phyloP scores from a whole-genome alignment of 163 green algal species.

The Scenedesmus sp. region DNA sequence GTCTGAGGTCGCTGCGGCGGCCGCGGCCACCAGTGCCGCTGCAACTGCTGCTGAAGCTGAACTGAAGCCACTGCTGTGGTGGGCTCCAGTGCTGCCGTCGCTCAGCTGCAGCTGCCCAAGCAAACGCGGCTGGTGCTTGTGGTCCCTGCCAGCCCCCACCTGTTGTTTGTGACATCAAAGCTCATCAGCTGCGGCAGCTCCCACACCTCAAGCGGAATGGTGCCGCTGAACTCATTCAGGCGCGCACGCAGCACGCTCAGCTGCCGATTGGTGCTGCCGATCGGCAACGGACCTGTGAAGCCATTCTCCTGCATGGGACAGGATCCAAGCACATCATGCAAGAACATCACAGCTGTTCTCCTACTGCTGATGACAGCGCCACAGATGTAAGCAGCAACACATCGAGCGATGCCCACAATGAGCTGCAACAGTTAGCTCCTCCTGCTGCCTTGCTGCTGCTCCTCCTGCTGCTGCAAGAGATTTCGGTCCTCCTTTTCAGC shows the following conservation, averaged over 20 bases:
- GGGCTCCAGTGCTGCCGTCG: slow-evolving; percentile 3
- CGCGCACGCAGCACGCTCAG: slow-evolving; percentile 55
- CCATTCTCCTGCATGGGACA: slow-evolving; percentile 59
- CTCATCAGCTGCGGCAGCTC: slow-evolving; percentile 52
- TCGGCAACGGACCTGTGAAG: slow-evolving; percentile 56
- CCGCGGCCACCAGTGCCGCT: no score
- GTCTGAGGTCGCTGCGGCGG: no score
- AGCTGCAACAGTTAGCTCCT: no score
- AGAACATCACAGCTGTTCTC: background rate
- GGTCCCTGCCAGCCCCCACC: background rate
- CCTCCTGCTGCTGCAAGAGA: background rate
- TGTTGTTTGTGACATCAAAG: slow-evolving; percentile 62
- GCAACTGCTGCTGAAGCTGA: no score
- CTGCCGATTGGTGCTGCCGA: slow-evolving; percentile 49
- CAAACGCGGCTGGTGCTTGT: background rate
- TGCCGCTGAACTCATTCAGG: slow-evolving; percentile 61
- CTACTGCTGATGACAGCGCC: no score
- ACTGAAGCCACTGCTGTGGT: background rate
- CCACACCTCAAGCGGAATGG: slow-evolving; percentile 19
- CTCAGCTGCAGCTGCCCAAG: background rate
- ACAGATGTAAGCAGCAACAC: no score
- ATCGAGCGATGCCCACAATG: no score
- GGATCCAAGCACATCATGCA: background rate
- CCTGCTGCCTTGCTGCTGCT: no score
- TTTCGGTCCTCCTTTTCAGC: no score